Percentiles rank a stretch among this genome's conserved stretches.
Conservation (phyloP, 1,284 basidiomycete genomes). For the Gymnopus androsaceus region DNA sequence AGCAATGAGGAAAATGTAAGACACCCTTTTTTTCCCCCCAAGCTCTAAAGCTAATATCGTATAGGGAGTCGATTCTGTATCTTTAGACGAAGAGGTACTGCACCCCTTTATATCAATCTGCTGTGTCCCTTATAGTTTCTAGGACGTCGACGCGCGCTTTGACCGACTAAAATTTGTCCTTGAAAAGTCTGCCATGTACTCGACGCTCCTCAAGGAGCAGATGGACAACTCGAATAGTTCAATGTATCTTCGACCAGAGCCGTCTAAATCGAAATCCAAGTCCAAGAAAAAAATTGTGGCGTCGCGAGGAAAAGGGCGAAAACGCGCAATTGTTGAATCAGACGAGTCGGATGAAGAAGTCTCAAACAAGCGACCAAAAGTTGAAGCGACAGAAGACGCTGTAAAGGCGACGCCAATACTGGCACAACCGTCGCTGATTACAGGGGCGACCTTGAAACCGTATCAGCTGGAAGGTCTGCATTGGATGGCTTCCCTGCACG, state of each 20-base stretch:
- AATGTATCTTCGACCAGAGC: neutral
- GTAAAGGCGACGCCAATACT: constrained; percentile 41
- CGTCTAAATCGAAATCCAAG: neutral
- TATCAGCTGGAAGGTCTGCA: constrained; percentile 96
- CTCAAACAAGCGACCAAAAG: constrained; percentile 34
- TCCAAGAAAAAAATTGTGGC: neutral
- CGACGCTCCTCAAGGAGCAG: constrained; percentile 56
- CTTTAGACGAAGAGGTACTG: constrained; percentile 5
- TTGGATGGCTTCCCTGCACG: constrained; percentile 93
- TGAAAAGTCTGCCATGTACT: constrained; percentile 63
- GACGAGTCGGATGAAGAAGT: constrained; percentile 30
- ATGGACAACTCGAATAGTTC: constrained; percentile 47
- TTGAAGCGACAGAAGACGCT: constrained; percentile 17
- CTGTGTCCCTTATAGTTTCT: neutral
- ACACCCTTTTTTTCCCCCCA: constrained; percentile 2
- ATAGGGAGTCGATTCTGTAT: constrained; percentile 5
- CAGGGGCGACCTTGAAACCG: constrained; percentile 82
- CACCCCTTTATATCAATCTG: neutral
- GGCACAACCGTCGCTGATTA: constrained; percentile 78
- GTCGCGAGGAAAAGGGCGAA: constrained; percentile 11
- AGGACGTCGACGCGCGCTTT: constrained; percentile 53
- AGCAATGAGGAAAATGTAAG: constrained; percentile 17
- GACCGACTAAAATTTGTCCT: constrained; percentile 58
- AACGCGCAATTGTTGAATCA: constrained; percentile 21
- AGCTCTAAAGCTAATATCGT: neutral